Evolutionary conservation across 176 grass and related monocot genomes (phyloP), one percentile per base, ranked within the genome.

Genomic region (Rhynchospora pubera): DNA sequence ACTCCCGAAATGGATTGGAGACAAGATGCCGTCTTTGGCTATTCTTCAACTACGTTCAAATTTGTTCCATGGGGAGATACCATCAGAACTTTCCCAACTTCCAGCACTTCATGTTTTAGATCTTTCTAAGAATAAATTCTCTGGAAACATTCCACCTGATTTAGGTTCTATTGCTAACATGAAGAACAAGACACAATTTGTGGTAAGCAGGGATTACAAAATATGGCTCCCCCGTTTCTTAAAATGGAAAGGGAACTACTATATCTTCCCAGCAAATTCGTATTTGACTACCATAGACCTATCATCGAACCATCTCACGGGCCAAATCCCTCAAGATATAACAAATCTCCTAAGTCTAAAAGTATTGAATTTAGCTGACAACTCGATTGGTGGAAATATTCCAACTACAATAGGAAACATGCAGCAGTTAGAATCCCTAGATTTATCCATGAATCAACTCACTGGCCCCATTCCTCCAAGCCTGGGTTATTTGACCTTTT

Each of bases 1-100:
- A 87, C 85, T 87, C 42, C 85, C 81, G 19, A 60, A 81, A 76
- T 90, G 85, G 88, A 76, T 84, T 59, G 85, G 75, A 24, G 24
- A 61, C 45, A 48, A 12, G 13, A 18, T 81, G 39, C 57, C 46
- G 42, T 90, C 7, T 13, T 70, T 90, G 50, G 79, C 81, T 53
- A 66, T 90, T 76, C 88, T 90, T 47, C 85, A 62, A 16, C 65
- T 87, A 11, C 81, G 1, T 14, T 90, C 67, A 0, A 90, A 90
- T 67, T 65, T 76, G 34, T 81, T 90, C 39, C 23, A 32, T 53
- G 81, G 88, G 2, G 52, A 46, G 7, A 84, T 90, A 80, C 88
- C 88, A 4, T 62, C 21, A 62, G 77, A 87, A 64, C 21, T 90
- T 48, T 66, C 58, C 72, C 65, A 70, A 22, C 85, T 90, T 62